Base-by-base conservation (phyloP, 345 rosid species). In the Acer campestre region DNA sequence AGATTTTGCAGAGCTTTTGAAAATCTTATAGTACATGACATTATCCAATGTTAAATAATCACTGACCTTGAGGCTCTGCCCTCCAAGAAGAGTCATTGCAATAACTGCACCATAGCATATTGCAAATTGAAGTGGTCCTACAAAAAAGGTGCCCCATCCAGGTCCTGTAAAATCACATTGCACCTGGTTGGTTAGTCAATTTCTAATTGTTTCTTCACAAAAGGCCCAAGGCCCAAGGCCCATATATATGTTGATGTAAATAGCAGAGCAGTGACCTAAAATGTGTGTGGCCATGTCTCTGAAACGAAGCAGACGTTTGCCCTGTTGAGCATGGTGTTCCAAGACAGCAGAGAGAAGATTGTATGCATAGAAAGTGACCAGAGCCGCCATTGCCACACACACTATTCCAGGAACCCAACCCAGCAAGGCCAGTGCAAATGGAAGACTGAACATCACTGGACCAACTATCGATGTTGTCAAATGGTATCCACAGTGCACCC, bases 71-170 rank as follows among this genome's bases (percentile, higher is more conserved):
- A 90, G 88, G 61, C 86, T 83, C 68, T 90, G 91, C 17, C 91
- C 91, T 44, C 90, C 93, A 51, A 88, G 83, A 56, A 88, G 85
- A 49, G 55, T 74, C 86, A 68, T 11, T n/a, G 40, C 74, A 69
- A 85, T 86, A 1, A 86, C 93, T 13, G 90, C 84, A 61, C 89
- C 91, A 79, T 85, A 88, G 82, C 91, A 90, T 62, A 88, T 80
- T 2, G 82, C 77, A 42, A 90, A 75, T 53, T 90, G 91, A 48
- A 90, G 85, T 46, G 90, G 90, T 25, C 89, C 93, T 6, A 90
- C 90, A 35, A 85, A 69, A 61, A 70, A 88, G 11, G 79, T 88
- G 42, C 89, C 86, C 93, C 93, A 88, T 61, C 79, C 75, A 1
- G 89, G 90, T 61, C 93, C 93, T 90, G 82, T 40, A 18, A 77